Evolutionary conservation across 106 monocot species (phyloP), one percentile per base, ranked within the genome.

Genomic region (Acorus gramineus): DNA sequence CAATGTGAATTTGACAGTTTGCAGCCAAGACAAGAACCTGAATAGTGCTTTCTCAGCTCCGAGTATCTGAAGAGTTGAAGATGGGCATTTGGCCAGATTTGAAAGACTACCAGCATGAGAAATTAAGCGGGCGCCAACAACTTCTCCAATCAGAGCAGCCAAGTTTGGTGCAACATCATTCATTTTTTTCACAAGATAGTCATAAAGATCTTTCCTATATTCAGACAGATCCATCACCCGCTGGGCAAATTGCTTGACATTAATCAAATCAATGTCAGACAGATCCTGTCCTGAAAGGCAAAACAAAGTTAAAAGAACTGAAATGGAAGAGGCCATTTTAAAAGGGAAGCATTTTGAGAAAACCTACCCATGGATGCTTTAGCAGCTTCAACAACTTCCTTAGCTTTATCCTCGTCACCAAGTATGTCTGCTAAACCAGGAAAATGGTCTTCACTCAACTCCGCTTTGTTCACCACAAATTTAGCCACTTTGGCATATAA

Each of bases 21-120:
- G 1, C 28, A 1, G 28, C 28, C 28, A 28, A 53, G 14, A 11
- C 4, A 47, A 67, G 14, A 11, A 94, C 94, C 94, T 89, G 81
- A 94, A 94, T 59, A 94, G 94, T 48, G 94, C 94, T 56, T 94
- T 94, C 76, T 94, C 89, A 53, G 94, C 89, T 55, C 94, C 94
- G 77, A 94, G 84, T 64, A 94, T 94, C 69, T 94, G 94, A 62
- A 94, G 86, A 45, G 89, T 94, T 10, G 94, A 94, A 52, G 94
- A 65, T 12, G 90, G 84, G 68, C 84, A 84, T 72, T 95, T 95
- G 43, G 94, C 94, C 13, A 95, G 69, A 79, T 95, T 95, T 43
- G 90, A 59, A 53, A 95, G 84, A 71, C 90, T 90, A 47, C 94
- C 94, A 46, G 94, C 94, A 82, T 90, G 94, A 47, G 90, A 95